Conservation (phyloP, 139 green algal species). For the Dunaliella primolecta region DNA sequence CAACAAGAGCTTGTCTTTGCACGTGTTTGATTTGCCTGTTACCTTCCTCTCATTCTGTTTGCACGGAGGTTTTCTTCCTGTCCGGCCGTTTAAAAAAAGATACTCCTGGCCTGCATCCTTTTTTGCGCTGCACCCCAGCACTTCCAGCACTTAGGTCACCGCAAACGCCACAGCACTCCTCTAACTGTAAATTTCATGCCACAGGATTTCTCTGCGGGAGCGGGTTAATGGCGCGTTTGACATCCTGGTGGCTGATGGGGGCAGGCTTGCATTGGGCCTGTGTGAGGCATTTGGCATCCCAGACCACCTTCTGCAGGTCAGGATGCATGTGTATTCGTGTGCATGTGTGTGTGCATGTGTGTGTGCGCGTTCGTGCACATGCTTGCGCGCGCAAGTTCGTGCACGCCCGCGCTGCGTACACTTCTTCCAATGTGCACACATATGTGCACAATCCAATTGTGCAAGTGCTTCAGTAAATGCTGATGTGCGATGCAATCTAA, state of each 20-base stretch:
- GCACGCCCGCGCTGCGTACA: neutral
- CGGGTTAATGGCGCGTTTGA: constrained; percentile 49
- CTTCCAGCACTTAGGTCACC: no score
- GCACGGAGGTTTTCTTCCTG: no score
- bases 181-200: no score
- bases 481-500: neutral
- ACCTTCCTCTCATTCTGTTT: no score
- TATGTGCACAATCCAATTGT: neutral
- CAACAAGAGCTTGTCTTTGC: no score
- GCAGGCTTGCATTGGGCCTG: constrained; percentile 48
- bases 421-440: neutral
- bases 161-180: no score
- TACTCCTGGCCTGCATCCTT: no score
- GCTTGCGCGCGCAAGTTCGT: neutral
- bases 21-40: no score
- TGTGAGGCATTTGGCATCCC: constrained; percentile 76
- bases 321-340: neutral
- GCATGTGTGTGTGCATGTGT: neutral
- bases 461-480: neutral
- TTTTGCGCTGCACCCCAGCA: no score
- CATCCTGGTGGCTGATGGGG: constrained; percentile 40
- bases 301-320: constrained; percentile 59
- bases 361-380: neutral
- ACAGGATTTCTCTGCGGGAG: constrained; percentile 42
- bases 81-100: no score